phyloP scores from a whole-genome alignment of 495 filamentous ascomycete genomes.

The Talaromyces nanjingensis region DNA sequence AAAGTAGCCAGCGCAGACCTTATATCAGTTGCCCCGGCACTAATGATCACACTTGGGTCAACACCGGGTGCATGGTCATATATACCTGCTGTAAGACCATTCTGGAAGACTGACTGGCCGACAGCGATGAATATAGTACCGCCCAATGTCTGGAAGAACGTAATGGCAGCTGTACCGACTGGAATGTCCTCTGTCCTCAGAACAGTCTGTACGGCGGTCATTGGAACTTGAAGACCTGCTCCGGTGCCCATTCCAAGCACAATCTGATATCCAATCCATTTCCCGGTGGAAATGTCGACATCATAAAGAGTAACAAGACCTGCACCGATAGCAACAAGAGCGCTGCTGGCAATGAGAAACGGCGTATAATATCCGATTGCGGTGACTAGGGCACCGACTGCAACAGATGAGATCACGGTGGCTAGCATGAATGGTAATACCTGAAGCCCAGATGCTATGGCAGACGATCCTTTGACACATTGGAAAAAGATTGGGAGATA shows the following conservation, averaged over 20 bases:
- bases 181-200: conserved; percentile 41
- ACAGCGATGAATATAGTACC: conserved; percentile 61
- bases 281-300: conserved; percentile 13
- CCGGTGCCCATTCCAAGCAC: conserved; percentile 32
- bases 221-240: conserved; percentile 38
- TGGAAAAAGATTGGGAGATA: conserved; percentile 41
- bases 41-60: conserved; percentile 39
- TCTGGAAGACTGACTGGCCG: conserved; percentile 57
- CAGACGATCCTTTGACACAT: conserved; percentile 53
- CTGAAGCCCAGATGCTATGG: conserved; percentile 52
- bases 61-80: conserved; percentile 33
- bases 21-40: conserved; percentile 52
- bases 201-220: conserved; percentile 25
- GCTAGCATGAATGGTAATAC: conserved; percentile 30
- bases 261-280: conserved; percentile 31
- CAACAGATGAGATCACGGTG: conserved; percentile 25
- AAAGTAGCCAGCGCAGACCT: conserved; percentile 32
- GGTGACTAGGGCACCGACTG: conserved; percentile 46
- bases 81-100: conserved; percentile 46
- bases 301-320: conserved; percentile 25
- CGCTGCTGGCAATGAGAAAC: conserved; percentile 11
- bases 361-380: conserved; percentile 57
- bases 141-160: conserved; percentile 65
- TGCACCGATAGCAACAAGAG: conserved; percentile 17
- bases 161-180: conserved; percentile 50